phyloP scores from a whole-genome alignment of 2,329 filamentous ascomycete genomes.

The Zymoseptoria pseudotritici region DNA sequence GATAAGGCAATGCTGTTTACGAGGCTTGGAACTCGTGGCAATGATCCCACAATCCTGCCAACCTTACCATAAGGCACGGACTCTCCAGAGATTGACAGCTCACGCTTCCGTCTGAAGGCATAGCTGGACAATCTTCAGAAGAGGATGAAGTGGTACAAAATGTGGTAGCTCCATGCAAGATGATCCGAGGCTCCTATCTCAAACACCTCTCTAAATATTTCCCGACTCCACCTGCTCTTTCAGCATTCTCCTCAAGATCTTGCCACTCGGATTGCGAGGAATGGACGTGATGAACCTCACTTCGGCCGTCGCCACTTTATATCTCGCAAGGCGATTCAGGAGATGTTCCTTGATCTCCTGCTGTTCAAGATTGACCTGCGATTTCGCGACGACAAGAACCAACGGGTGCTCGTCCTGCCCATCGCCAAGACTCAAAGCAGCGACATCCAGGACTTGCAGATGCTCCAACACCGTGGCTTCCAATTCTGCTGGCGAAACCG shows the following conservation, averaged over 20 bases:
- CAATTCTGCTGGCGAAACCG: slow-evolving; percentile 20
- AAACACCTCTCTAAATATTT: no score
- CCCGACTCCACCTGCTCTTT: slow-evolving; percentile 10
- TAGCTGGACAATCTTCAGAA: no score
- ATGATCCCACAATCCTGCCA: no score
- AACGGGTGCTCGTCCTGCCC: slow-evolving; percentile 4
- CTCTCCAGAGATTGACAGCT: no score
- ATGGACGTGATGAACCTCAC: slow-evolving; percentile 16
- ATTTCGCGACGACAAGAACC: slow-evolving; percentile 1
- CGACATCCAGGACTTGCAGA: slow-evolving; percentile 15
- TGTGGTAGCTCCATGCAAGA: no score
- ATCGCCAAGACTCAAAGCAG: slow-evolving; percentile 1
- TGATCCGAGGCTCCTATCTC: no score
- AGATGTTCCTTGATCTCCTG: neutral
- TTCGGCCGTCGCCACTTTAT: slow-evolving; percentile 24
- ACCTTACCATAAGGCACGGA: no score
- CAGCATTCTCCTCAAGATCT: slow-evolving; percentile 11
- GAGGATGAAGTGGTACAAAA: no score
- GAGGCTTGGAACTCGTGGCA: no score
- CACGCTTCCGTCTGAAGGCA: no score
- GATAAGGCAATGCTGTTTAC: no score
- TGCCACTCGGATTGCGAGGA: slow-evolving; percentile 22
- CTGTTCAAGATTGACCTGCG: slow-evolving; percentile 2
- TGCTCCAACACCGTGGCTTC: slow-evolving; percentile 19
- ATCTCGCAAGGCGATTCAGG: slow-evolving; percentile 24